Evolutionary conservation across 495 filamentous ascomycete species (phyloP).

Genomic region (Thermothielavioides terrestris): DNA sequence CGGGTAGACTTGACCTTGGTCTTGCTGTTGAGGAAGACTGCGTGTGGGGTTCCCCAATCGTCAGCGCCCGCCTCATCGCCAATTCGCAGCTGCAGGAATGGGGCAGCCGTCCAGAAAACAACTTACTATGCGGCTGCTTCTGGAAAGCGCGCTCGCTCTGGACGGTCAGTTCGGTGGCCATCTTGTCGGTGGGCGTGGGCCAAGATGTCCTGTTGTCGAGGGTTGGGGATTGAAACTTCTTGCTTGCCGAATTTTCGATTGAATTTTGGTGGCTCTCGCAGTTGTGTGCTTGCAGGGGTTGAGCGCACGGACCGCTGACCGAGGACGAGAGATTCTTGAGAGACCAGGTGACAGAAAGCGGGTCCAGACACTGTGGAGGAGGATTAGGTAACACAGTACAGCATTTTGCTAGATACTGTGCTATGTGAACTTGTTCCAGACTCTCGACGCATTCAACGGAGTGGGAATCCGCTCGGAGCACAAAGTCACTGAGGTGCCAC

Average conservation of each 20-base stretch:
- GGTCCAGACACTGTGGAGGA: too few relatives aligned
- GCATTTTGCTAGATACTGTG: too few relatives aligned
- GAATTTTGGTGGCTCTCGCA: too few relatives aligned
- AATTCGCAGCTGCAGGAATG: conserved; percentile 1
- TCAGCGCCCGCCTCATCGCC: conserved; percentile 6
- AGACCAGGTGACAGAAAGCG: too few relatives aligned
- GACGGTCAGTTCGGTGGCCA: conserved; percentile 97
- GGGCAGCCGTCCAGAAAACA: conserved; percentile 3
- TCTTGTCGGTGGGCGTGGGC: conserved; percentile 54
- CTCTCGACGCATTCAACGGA: too few relatives aligned
- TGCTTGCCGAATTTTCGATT: conserved; percentile 20
- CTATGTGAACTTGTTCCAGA: too few relatives aligned
- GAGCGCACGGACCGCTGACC: too few relatives aligned
- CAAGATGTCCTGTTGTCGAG: conserved; percentile 22
- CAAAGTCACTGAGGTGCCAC: too few relatives aligned
- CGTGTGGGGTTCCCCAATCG: conserved; percentile 13
- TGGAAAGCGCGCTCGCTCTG: conserved; percentile 98
- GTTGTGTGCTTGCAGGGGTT: too few relatives aligned
- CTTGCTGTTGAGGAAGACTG: conserved; percentile 92
- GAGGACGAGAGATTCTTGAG: too few relatives aligned
- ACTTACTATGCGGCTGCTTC: conserved; percentile 87
- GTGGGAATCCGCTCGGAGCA: too few relatives aligned
- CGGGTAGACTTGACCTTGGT: conserved; percentile 77
- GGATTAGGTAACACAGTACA: too few relatives aligned
- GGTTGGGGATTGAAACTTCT: conserved; percentile 12